Base-by-base conservation (phyloP, 1,139 yeast genomes). In the Kodamaea suecica region DNA sequence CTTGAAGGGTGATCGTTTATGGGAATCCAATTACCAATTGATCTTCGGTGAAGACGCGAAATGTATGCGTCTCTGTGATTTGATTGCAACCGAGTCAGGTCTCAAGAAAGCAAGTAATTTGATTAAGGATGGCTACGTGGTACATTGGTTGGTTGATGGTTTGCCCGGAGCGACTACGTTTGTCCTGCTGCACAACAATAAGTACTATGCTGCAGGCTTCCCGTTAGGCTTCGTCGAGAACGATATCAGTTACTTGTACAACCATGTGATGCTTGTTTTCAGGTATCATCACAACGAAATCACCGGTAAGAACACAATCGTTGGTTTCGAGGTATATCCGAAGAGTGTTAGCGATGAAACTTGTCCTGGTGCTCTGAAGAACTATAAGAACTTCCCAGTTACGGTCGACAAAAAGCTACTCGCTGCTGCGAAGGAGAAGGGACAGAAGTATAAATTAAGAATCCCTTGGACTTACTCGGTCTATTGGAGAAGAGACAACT, bases 311-410 rank as follows among this genome's bases (percentile, higher is more conserved):
- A 65, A 73, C 45, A 73, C 84, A 2, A 84, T 88, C 47, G 95
- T 87, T 15, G 97, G 95, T 0, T 85, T 87, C 49, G 97, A 88
- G 61, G 87, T 86, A 6, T 87, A 87, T 51, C 96, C 96, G 8
- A 82, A 79, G 55, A 82, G 94, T 38, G 90, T 85, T 10, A 66
- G 73, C 32, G 81, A 78, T 50, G 75, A 63, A 44, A 67, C 69
- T 27, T 83, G 92, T 52, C 90, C 90, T 2, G 88, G 88, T 5
- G 76, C 82, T 2, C 67, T 80, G 3, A 78, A 73, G 44, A 59
- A 73, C 48, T 81, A 70, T 52, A 63, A 71, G 30, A 76, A 79
- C 46, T 76, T 68, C 47, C 76, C 79, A 30, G 48, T 83, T 9
- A 41, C 49, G 3, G 41, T 53, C 19, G 41, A 49, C 12, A 44